Percentiles rank a stretch among this genome's conserved stretches.
Conservation (phyloP, 2,329 filamentous ascomycete species). For the Canariomyces notabilis region DNA sequence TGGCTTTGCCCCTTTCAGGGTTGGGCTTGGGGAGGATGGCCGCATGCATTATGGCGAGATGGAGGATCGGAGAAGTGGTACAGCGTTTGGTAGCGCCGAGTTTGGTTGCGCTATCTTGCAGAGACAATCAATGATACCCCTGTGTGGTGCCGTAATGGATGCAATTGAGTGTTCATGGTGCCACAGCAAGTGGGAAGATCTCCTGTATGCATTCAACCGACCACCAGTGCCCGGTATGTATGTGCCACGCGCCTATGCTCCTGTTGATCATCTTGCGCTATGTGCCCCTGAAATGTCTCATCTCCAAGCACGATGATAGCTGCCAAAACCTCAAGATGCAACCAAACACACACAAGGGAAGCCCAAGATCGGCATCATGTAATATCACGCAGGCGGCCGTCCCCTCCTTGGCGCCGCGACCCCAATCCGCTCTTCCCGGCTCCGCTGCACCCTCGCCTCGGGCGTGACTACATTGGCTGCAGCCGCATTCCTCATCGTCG, state of each 20-base stretch:
- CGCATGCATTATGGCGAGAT: neutral
- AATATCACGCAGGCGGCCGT: constrained; percentile 5
- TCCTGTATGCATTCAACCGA: no score
- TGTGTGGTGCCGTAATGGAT: neutral
- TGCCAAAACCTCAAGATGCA: no score
- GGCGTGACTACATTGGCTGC: constrained; percentile 20
- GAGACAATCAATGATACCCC: neutral
- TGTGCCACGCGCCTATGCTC: no score
- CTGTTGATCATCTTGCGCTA: no score
- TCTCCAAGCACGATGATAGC: no score
- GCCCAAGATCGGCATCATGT: no score
- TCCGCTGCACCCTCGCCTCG: constrained; percentile 27
- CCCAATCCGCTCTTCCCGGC: constrained; percentile 30
- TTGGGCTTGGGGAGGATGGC: neutral
- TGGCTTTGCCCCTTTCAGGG: neutral
- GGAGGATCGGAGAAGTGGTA: neutral
- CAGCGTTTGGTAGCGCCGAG: neutral
- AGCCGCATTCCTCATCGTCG: neutral
- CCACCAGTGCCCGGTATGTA: no score
- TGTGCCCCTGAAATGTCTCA: no score
- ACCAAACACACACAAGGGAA: neutral
- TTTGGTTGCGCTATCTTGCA: neutral
- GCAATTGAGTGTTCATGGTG: neutral
- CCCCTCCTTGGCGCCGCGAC: constrained; percentile 22
- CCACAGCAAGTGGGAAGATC: no score